Percentiles rank a stretch among this genome's conserved stretches.
These are phyloP conservation scores for Pleurotus tuoliensis DNA, from an alignment of 768 basidiomycete species.

Conservation along the genomic window DNA sequence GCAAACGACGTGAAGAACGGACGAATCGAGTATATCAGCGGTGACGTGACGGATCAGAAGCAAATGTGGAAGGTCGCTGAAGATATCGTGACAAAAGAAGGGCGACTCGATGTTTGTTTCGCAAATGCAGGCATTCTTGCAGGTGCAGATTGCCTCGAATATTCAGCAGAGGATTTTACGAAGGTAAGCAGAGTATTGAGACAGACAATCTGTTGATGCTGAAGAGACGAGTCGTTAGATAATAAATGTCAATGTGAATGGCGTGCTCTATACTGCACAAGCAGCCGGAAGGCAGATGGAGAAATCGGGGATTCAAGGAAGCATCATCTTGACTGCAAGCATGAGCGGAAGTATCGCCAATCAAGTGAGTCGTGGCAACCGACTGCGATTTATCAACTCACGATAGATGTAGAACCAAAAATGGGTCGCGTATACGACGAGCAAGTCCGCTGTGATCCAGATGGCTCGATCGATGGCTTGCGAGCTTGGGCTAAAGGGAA, in stretches of 20 bases:
- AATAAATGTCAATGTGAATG: conserved; percentile 57
- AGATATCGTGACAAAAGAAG: conserved; percentile 54
- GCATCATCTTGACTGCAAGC: conserved; percentile 56
- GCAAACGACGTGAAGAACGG: conserved; percentile 19
- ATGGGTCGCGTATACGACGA: conserved; percentile 71
- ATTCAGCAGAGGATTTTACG: conserved; percentile 50
- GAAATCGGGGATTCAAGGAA: conserved; percentile 41
- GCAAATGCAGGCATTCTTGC: conserved; percentile 64
- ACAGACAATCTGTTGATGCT: not conserved
- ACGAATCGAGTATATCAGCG: conserved; percentile 43
- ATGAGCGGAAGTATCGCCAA: conserved; percentile 68
- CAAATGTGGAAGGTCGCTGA: conserved; percentile 42
- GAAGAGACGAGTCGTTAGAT: conserved; percentile 31
- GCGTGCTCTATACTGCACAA: conserved; percentile 57
- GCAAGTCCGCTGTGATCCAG: conserved; percentile 77
- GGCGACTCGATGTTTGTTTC: conserved; percentile 59
- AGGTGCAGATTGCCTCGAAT: conserved; percentile 49
- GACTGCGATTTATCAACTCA: not conserved
- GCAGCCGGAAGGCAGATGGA: conserved; percentile 59
- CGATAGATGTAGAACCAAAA: conserved; percentile 44
- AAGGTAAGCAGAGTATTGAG: conserved; percentile 33
- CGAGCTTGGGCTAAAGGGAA: conserved; percentile 62
- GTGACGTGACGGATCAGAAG: conserved; percentile 55
- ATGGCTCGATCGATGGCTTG: conserved; percentile 77
- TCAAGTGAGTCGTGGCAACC: conserved; percentile 31